Evolutionary conservation across 495 filamentous ascomycete genomes (phyloP), one percentile per base, ranked within the genome.

Genomic region (Penicillium cinerascens): DNA sequence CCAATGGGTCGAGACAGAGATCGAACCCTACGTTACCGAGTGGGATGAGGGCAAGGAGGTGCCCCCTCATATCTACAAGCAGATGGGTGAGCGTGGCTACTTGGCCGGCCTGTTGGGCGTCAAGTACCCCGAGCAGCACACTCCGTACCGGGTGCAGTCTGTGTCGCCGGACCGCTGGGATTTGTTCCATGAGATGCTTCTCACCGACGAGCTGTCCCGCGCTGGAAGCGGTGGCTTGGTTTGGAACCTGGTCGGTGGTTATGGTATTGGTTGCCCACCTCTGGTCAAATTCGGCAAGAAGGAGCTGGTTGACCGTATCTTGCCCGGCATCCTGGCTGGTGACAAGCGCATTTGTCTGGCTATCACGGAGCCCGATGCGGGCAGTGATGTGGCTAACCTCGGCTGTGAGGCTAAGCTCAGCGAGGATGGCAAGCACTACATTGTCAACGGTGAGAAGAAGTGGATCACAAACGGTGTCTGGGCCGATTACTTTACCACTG

Each of bases 391-490:
- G 15, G 93, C 93, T 47, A 97, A 95, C 72, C 71, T 98, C 36
- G 92, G 85, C 21, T 97, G 92, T 67, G 91, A 96, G 77, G 93
- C 93, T 23, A 95, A 95, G 76, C 86, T 96, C 39, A 85, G 79
- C 46, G 83, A 89, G 59, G 92, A 97, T 65, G 93, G 93, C 64
- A 98, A 97, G 79, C 89, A 97, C 71, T 98, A 95, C 71, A 97
- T 98, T 53, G 93, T 98, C 71, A 98, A 97, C 66, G 93, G 93
- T 38, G 93, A 97, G 81, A 97, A 98, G 85, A 98, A 98, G 73
- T 97, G 93, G 93, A 98, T 98, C 71, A 97, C 92, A 64, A 97
- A 98, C 76, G 93, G 93, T 61, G 81, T 96, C 55, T 97, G 89
- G 88, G 81, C 78, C 50, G 93, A 98, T 68, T 98, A 97, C 75